Percentiles rank a stretch among this genome's conserved stretches.
These are phyloP conservation scores for Citrus inodora DNA, from an alignment of 345 rosid genomes.

Conservation along the genomic window DNA sequence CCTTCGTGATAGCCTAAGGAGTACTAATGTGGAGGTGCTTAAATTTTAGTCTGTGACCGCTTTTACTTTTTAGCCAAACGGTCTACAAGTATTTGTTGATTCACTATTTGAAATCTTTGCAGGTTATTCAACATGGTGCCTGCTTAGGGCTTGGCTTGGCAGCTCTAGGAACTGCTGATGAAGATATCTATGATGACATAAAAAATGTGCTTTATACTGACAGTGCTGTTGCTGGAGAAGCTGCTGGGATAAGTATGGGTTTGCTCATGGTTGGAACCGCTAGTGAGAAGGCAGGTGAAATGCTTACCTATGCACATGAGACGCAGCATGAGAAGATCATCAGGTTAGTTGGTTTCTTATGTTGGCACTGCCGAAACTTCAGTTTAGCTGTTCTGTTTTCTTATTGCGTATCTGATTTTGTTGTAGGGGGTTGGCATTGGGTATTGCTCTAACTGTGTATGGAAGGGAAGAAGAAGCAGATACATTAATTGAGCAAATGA, in stretches of 20 bases:
- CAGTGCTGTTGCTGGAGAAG: slow-evolving; percentile 99
- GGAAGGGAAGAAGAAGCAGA: slow-evolving; percentile 99
- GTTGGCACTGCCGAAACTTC: not conserved
- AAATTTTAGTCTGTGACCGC: slow-evolving; percentile 4
- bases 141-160: slow-evolving; percentile 99
- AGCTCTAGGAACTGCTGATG: slow-evolving; percentile 97
- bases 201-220: slow-evolving; percentile 84
- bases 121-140: slow-evolving; percentile 99
- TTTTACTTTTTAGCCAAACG: not conserved
- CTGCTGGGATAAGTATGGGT: slow-evolving; percentile 99
- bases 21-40: slow-evolving; percentile 83
- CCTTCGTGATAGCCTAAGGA: slow-evolving; percentile 87
- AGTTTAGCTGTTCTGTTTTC: not conserved
- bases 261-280: slow-evolving; percentile 99
- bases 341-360: slow-evolving; percentile 44
- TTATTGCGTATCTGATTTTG: not conserved
- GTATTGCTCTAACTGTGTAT: slow-evolving; percentile 95
- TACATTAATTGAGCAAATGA: slow-evolving; percentile 97
- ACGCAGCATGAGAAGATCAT: slow-evolving; percentile 99
- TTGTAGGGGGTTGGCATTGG: slow-evolving; percentile 86
- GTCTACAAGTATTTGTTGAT: not conserved
- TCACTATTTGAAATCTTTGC: slow-evolving; percentile 22
- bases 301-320: slow-evolving; percentile 98
- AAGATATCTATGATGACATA: slow-evolving; percentile 87
- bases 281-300: slow-evolving; percentile 93